These are phyloP conservation scores for Coemansia sp. DNA, from an alignment of 192 early-diverging fungal genomes.

Conservation along the genomic window DNA sequence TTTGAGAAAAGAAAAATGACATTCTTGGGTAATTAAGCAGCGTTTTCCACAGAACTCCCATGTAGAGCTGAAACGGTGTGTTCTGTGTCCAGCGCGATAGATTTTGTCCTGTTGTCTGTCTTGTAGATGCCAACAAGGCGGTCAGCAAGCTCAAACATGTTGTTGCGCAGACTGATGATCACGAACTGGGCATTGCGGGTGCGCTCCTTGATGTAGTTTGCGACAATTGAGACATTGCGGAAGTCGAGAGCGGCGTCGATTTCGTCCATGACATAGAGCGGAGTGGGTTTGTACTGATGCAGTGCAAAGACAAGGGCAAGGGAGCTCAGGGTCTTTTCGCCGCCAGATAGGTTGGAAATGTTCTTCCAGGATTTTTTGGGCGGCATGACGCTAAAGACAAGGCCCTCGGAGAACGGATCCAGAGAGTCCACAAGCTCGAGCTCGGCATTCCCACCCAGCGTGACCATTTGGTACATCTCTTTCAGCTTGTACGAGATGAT, in stretches of 20 bases:
- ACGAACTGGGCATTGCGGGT: constrained; percentile 98
- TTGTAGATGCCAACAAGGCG: constrained; percentile 99
- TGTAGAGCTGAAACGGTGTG: constrained; percentile 25
- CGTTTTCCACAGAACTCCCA: constrained; percentile 6
- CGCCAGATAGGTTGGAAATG: constrained; percentile 97
- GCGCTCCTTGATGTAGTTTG: constrained; percentile 97
- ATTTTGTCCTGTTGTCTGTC: constrained; percentile 87
- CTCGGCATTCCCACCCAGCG: constrained; percentile 96
- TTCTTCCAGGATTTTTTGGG: constrained; percentile 99
- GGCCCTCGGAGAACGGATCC: constrained; percentile 99
- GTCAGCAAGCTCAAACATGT: constrained; percentile 99
- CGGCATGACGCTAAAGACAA: constrained; percentile 98
- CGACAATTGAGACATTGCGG: constrained; percentile 98
- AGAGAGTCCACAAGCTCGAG: constrained; percentile 92
- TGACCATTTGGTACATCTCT: constrained; percentile 99
- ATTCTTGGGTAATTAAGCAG: neutral
- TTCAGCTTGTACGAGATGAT: constrained; percentile 92
- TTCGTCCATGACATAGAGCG: constrained; percentile 99
- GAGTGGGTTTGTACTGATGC: constrained; percentile 99
- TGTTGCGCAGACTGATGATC: constrained; percentile 96
- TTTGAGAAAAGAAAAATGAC: neutral
- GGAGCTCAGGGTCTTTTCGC: constrained; percentile 99
- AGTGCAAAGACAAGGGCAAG: constrained; percentile 98
- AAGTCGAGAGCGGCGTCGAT: constrained; percentile 99
- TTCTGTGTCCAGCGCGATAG: constrained; percentile 53